Base-by-base conservation (phyloP, 1,139 yeast genomes). In the Taiozyma sp. region DNA sequence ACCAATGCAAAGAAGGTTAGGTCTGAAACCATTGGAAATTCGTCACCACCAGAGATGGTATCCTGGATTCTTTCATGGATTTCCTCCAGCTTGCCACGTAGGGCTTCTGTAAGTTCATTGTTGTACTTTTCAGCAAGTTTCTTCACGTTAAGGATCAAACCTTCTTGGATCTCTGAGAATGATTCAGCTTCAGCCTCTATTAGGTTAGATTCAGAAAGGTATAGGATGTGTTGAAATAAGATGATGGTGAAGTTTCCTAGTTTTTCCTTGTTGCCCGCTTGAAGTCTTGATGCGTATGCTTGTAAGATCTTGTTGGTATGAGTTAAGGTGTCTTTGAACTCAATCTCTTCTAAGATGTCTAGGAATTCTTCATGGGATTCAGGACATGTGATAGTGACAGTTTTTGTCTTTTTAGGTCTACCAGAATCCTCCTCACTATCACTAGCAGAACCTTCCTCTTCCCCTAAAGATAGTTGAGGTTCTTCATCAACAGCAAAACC, bases 191-290 rank as follows among this genome's bases (percentile, higher is more conserved):
- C 65, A 4, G 57, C 50, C 39, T 67, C 65, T 6, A 58, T 50
- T n/a, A 52, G 50, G 12, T 62, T 62, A 8, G 64, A 62, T 56
- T 78, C 76, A 2, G 81, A 73, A 39, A 83, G 64, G 54, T 73
- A 73, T 50, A 87, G 68, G 8, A 85, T 70, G 64, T 87, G 87
- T 59, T 84, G 80, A 53, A 90, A 74, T 27, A 93, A 62, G 9
- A 88, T 78, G 4, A 80, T 76, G 4, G 87, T 79, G 63, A 93
- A 87, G 12, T 65, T 65, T 40, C 84, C 86, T 63, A 89, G 72
- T 63, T 80, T 84, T 52, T 83, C 88, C 65, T 90, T 91, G 66
- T 93, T 91, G 1, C 96, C 97, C 51, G 76, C 80, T 6, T 88
- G 89, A 49, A 88, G 73, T 59, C 84, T 81, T 14, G 97, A 96